Percentiles rank a stretch among this genome's conserved stretches.
Evolutionary conservation across 176 grass and related monocot genomes (phyloP).

Genomic region (Alloteropsis semialata): DNA sequence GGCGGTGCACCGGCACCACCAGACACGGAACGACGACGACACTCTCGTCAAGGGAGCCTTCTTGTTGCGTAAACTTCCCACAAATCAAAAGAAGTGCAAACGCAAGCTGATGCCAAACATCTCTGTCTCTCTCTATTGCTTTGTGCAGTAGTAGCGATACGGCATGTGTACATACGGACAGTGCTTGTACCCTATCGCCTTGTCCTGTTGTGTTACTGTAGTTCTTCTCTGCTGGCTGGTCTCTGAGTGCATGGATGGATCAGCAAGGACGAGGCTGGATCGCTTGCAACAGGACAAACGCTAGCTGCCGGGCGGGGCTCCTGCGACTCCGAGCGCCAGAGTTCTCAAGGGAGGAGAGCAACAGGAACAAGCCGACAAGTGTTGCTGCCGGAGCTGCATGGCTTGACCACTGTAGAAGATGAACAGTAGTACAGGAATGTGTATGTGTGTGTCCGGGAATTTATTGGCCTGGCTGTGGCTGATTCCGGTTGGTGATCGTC

Average conservation of each 20-base stretch:
- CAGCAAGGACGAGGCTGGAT: not conserved
- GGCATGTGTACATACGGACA: not conserved
- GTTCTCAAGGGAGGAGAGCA: conserved; percentile 21
- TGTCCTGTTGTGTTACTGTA: conserved; percentile 36
- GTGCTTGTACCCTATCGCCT: conserved; percentile 18
- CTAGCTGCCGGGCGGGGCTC: not conserved
- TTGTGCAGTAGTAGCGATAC: not conserved
- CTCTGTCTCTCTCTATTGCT: not conserved
- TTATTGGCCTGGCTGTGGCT: conserved; percentile 24
- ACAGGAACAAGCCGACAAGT: conserved; percentile 47
- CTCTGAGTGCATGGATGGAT: not conserved
- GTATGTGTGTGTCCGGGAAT: conserved; percentile 11
- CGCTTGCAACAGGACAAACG: conserved; percentile 32
- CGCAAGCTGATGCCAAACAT: not conserved
- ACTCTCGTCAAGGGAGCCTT: not conserved
- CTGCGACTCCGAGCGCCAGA: conserved; percentile 15
- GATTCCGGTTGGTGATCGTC: not conserved
- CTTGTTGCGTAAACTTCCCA: not conserved
- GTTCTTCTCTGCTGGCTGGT: conserved; percentile 19
- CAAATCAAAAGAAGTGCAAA: conserved; percentile 4
- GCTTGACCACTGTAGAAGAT: conserved; percentile 24
- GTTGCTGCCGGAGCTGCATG: not conserved
- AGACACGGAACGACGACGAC: not conserved
- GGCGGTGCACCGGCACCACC: not conserved
- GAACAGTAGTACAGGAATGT: not conserved